phyloP scores from a whole-genome alignment of 2,329 filamentous ascomycete species.

The Teratosphaeria epicoccoides region DNA sequence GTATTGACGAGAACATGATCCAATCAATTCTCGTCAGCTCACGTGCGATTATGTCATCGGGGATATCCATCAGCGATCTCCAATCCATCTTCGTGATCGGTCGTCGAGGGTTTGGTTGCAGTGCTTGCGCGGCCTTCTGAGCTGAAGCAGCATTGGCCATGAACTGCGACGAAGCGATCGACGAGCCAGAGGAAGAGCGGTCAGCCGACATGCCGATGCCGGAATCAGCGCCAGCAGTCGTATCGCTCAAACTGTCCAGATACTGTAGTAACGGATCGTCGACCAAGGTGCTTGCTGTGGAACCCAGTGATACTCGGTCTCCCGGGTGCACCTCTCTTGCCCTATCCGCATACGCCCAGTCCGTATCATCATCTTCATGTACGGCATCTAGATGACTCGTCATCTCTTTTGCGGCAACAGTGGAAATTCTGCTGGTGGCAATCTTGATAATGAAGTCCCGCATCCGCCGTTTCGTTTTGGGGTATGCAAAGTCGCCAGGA shows the following conservation, averaged over 20 bases:
- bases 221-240: conserved; percentile 19
- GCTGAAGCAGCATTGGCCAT: conserved; percentile 67
- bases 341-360: conserved; percentile 79
- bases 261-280: conserved; percentile 24
- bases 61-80: conserved; percentile 77
- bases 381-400: conserved; percentile 64
- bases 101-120: conserved; percentile 59
- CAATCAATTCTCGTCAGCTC: conserved; percentile 95
- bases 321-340: conserved; percentile 34
- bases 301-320: conserved; percentile 27
- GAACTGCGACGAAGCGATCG: conserved; percentile 34
- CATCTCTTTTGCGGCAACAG: conserved; percentile 77
- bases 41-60: conserved; percentile 74
- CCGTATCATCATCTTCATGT: conserved; percentile 78
- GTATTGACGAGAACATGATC: conserved; percentile 94
- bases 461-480: conserved; percentile 59
- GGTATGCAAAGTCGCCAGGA: conserved; percentile 82
- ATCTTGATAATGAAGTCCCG: conserved; percentile 65
- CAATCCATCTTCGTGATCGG: conserved; percentile 77
- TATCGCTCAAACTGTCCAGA: conserved; percentile 20
- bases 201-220: conserved; percentile 9
- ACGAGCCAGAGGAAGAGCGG: conserved; percentile 12
- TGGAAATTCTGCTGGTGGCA: conserved; percentile 69
- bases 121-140: conserved; percentile 61
- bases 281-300: conserved; percentile 24